Conservation (phyloP, 176 grass and related monocot species). For the Ensete ventricosum region DNA sequence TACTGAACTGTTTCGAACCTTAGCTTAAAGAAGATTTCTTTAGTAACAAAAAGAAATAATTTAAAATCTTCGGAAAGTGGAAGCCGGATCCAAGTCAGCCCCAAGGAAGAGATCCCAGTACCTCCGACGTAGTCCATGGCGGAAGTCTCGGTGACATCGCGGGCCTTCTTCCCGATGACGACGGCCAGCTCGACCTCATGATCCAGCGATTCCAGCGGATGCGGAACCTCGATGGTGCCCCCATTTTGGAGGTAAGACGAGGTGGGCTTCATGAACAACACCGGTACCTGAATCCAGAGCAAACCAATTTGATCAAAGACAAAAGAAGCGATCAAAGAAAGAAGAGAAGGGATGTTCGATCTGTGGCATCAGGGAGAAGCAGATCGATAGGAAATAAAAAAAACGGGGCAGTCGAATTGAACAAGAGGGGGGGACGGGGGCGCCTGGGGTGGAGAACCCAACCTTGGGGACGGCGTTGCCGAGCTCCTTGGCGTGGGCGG, state of each 20-base stretch:
- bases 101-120: slow-evolving; percentile 14
- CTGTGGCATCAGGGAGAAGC: not conserved
- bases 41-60: not conserved
- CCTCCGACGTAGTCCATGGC: slow-evolving; percentile 96
- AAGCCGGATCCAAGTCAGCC: too few species aligned
- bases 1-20: too few species aligned
- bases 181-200: slow-evolving; percentile 97
- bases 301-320: not conserved
- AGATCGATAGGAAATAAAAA: slow-evolving; percentile 1
- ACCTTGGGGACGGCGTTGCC: slow-evolving; percentile 94
- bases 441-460: slow-evolving; percentile 24
- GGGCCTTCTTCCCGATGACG: slow-evolving; percentile 59
- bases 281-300: slow-evolving; percentile 50
- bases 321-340: not conserved
- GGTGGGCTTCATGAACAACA: slow-evolving; percentile 87
- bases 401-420: not conserved
- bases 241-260: slow-evolving; percentile 81
- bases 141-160: slow-evolving; percentile 45
- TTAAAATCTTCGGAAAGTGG: not conserved
- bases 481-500: slow-evolving; percentile 75
- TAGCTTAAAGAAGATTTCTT: too few species aligned
- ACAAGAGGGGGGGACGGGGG: not conserved
- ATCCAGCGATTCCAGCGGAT: slow-evolving; percentile 71
- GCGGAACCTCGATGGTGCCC: slow-evolving; percentile 64
- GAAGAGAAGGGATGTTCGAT: not conserved